These are phyloP conservation scores for Rhizopogon parksii DNA, from an alignment of 1,284 basidiomycete species.

Conservation along the genomic window DNA sequence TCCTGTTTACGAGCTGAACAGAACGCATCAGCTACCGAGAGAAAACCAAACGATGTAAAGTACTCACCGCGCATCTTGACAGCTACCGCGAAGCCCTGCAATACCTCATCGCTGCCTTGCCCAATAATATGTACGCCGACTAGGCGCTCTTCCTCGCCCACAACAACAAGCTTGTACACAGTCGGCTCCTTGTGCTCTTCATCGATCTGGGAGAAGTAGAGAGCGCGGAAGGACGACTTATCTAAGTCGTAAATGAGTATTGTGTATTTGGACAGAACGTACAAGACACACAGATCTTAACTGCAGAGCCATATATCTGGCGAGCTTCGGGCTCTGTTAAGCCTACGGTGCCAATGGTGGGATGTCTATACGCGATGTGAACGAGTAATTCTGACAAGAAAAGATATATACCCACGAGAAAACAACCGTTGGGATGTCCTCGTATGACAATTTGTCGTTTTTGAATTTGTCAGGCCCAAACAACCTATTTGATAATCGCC, in stretches of 20 bases:
- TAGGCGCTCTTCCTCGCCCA: constrained; percentile 86
- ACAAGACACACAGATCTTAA: constrained; percentile 79
- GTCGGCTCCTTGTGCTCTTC: constrained; percentile 90
- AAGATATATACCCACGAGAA: constrained; percentile 68
- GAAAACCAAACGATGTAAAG: neutral
- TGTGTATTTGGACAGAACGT: neutral
- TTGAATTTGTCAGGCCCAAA: constrained; percentile 84
- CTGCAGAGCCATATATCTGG: constrained; percentile 76
- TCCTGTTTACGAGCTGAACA: constrained; percentile 70
- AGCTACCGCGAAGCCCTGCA: constrained; percentile 93
- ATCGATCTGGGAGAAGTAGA: constrained; percentile 85
- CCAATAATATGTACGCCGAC: constrained; percentile 95
- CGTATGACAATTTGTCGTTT: constrained; percentile 84
- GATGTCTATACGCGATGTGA: constrained; percentile 52
- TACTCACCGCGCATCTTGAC: constrained; percentile 87
- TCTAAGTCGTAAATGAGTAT: constrained; percentile 34
- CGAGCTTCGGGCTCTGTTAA: constrained; percentile 87
- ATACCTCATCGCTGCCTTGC: constrained; percentile 81
- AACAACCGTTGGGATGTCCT: constrained; percentile 89
- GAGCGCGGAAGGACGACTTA: constrained; percentile 73
- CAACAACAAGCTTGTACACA: constrained; percentile 85
- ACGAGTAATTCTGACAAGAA: neutral
- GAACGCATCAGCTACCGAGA: constrained; percentile 2
- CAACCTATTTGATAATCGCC: constrained; percentile 82
- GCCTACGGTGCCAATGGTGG: constrained; percentile 88